Evolutionary conservation across 2,329 filamentous ascomycete species (phyloP).

Genomic region (Dactylellina parvicollis): DNA sequence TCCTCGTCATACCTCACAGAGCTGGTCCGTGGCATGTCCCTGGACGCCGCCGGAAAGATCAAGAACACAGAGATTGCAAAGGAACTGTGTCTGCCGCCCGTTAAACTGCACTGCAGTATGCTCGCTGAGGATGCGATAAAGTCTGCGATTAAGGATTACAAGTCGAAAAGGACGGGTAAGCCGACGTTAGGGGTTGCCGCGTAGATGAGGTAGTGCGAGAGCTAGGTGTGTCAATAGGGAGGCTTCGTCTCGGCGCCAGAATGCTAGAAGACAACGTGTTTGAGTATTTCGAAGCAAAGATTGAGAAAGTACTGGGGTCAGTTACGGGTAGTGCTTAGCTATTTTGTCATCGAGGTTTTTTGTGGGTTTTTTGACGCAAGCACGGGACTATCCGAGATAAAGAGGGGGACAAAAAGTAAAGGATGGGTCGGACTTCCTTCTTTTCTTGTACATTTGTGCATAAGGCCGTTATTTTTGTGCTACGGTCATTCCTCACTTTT

Average conservation of each 20-base stretch:
- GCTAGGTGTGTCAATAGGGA: not conserved
- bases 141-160: conserved; percentile 88
- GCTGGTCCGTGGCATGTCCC: conserved; percentile 91
- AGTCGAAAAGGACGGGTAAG: conserved; percentile 75
- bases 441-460: conserved; percentile 41
- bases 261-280: not conserved
- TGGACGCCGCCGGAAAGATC: conserved; percentile 91
- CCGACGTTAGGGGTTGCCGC: conserved; percentile 55
- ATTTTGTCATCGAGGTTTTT: not conserved
- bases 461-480: conserved; percentile 42
- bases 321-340: conserved; percentile 35
- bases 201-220: conserved; percentile 26
- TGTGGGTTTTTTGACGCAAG: too few species aligned
- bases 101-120: conserved; percentile 94
- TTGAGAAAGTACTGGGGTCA: not conserved
- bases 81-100: conserved; percentile 87
- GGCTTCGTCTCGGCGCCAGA: not conserved
- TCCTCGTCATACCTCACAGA: conserved; percentile 94
- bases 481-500: conserved; percentile 25
- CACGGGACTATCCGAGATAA: not conserved
- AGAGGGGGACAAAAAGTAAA: not conserved
- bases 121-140: conserved; percentile 93
- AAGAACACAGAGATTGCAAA: conserved; percentile 98
- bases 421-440: conserved; percentile 24
- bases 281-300: conserved; percentile 23